Evolutionary conservation across 345 rosid genomes (phyloP), one percentile per base, ranked within the genome.

Genomic region (Brassica carinata): DNA sequence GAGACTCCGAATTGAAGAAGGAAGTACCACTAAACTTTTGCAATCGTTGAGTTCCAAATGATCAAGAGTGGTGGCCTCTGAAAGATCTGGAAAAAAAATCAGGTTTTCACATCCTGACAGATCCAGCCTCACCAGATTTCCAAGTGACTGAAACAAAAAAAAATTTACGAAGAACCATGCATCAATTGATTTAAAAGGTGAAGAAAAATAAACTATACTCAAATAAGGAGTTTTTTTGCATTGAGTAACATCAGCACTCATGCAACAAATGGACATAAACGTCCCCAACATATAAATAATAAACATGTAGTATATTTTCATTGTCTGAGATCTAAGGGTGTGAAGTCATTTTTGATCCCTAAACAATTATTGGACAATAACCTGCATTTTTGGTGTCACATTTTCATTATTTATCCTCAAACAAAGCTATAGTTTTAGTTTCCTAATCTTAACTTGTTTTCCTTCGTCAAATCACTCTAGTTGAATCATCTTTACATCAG

Each of bases 1-100:
- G 67, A 64, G 40, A 30, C 30, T 64, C 67, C 19, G 67, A 30
- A 64, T 14, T 6, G 68, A 64, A 64, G 68, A 64, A 64, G 68
- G 68, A 30, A 64, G 5, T 36, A 30, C 34, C 68, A 64, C 68
- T 30, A 64, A 30, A 31, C 68, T 64, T 30, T 14, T 64, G 68
- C 68, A 64, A 11, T 30, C 66, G 5, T 64, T 30, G 2, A 64
- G 40, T n/a, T 64, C 68, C 68, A 64, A 64, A 31, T 30, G 7
- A 18, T 64, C 68, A 30, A 64, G 68, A 30, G 33, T 64, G 23
- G 40, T 64, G 5, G 68, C 68, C 68, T 64, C 34, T n/a, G 23
- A 64, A n/a, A 64, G 68, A 64, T 64, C 23, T 64, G 68, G 68
- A 14, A 48, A 48, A 48, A 48, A 64, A 7, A 14, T 64, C 68